phyloP scores from a whole-genome alignment of 2,329 filamentous ascomycete genomes.

The Penicillium sp. region DNA sequence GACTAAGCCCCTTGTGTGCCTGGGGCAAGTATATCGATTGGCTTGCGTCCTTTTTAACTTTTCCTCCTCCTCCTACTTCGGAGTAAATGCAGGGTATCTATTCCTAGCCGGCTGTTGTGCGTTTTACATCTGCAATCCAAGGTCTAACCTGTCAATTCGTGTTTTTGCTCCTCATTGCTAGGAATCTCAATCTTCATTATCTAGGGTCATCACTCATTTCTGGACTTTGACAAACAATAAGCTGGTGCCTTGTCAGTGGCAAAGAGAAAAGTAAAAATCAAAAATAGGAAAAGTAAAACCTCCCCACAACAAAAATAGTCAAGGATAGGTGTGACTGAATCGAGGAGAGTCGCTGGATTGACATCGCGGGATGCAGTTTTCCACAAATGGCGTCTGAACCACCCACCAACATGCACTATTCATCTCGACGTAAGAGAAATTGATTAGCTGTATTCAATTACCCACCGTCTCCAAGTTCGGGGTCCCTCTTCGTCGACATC shows the following conservation, averaged over 20 bases:
- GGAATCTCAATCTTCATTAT: slow-evolving; percentile 9
- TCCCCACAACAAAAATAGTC: neutral
- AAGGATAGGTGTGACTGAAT: neutral
- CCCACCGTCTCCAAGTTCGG: slow-evolving; percentile 40
- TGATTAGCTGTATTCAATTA: slow-evolving; percentile 42
- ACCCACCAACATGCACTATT: neutral
- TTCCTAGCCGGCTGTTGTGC: neutral
- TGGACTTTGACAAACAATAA: slow-evolving; percentile 6
- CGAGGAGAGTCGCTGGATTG: neutral
- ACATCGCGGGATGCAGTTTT: neutral
- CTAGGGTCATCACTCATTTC: slow-evolving; percentile 15
- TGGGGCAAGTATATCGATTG: slow-evolving; percentile 7
- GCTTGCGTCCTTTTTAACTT: neutral
- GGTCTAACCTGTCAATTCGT: neutral
- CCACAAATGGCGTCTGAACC: neutral
- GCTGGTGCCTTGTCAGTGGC: slow-evolving; percentile 8
- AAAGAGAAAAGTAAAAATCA: slow-evolving; percentile 14
- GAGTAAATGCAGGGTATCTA: slow-evolving; percentile 2
- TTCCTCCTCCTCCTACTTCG: neutral
- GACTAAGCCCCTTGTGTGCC: slow-evolving; percentile 6
- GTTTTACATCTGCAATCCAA: neutral
- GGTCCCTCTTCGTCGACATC: slow-evolving; percentile 36
- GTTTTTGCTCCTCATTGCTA: slow-evolving; percentile 5
- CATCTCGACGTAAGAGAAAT: neutral
- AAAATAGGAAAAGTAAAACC: slow-evolving; percentile 9